Evolutionary conservation across 2,329 filamentous ascomycete genomes (phyloP).

Genomic region (Arachnomyces sp.): DNA sequence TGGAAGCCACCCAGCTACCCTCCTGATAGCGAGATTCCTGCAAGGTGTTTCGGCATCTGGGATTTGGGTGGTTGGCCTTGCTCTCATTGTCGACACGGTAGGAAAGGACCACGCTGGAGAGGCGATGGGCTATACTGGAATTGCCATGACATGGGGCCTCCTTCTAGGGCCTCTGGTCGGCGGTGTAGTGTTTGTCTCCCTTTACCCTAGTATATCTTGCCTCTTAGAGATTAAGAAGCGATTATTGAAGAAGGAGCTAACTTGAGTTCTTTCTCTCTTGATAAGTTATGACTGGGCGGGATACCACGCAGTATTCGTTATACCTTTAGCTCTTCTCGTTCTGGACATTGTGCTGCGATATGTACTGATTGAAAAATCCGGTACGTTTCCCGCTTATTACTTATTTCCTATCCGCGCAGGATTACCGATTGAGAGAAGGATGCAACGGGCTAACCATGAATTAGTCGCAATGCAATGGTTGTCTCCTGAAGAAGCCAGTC

Average conservation of each 20-base stretch:
- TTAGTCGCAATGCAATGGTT: too few relatives aligned
- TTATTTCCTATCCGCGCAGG: too few relatives aligned
- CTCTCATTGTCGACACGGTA: constrained; percentile 52
- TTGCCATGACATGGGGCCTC: constrained; percentile 50
- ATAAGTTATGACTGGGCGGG: constrained; percentile 15
- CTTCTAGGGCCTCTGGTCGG: constrained; percentile 51
- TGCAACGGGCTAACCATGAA: too few relatives aligned
- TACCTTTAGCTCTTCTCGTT: constrained; percentile 40
- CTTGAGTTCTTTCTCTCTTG: constrained; percentile 8
- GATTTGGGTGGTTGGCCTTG: constrained; percentile 54
- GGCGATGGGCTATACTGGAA: constrained; percentile 45
- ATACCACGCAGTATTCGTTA: constrained; percentile 24
- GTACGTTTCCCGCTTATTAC: too few relatives aligned
- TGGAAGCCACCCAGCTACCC: constrained; percentile 38
- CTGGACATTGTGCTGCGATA: constrained; percentile 54
- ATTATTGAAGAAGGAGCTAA: too few relatives aligned
- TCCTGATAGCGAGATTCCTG: constrained; percentile 45
- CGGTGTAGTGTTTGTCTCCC: constrained; percentile 46
- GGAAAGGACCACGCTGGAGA: constrained; percentile 49
- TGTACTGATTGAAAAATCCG: constrained; percentile 49
- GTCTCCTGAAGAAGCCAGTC: too few relatives aligned
- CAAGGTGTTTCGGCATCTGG: constrained; percentile 51
- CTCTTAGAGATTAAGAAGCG: constrained; percentile 43
- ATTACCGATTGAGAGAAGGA: too few relatives aligned
- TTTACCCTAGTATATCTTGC: constrained; percentile 45